Evolutionary conservation across 169 alveolate species (phyloP).

Genomic region (Plasmodium chabaudi): DNA sequence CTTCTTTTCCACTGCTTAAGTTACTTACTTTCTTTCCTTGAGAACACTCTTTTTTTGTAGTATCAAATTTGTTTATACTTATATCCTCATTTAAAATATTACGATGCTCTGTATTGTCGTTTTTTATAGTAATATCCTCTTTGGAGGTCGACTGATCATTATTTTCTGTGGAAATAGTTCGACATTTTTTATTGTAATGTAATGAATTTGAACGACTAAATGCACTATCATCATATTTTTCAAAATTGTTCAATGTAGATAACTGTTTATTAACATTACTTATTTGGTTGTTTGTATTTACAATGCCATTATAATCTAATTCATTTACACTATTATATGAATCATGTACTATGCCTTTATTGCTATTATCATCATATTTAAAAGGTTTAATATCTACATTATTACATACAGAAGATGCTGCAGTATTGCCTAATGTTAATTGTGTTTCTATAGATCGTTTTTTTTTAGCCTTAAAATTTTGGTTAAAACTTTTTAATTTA

Average conservation of each 20-base stretch:
- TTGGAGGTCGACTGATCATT: conserved; percentile 10
- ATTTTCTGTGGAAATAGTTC: conserved; percentile 31
- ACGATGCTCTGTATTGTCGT: not conserved
- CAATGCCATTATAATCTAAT: not conserved
- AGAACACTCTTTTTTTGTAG: not conserved
- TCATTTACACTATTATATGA: not conserved
- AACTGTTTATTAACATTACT: conserved; percentile 5
- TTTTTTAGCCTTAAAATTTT: conserved; percentile 2
- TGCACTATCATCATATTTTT: not conserved
- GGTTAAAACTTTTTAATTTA: conserved; percentile 11
- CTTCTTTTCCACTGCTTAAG: conserved; percentile 20
- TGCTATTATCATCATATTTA: not conserved
- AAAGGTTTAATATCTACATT: not conserved
- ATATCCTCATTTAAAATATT: conserved; percentile 2
- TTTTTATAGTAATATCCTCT: conserved; percentile 3
- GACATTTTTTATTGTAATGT: conserved; percentile 23
- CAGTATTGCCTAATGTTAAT: conserved; percentile 1
- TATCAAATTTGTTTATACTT: conserved; percentile 2
- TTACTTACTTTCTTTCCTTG: conserved; percentile 13
- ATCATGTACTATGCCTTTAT: not conserved
- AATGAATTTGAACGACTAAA: conserved; percentile 7
- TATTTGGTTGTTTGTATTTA: conserved; percentile 1
- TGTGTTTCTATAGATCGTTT: conserved; percentile 9
- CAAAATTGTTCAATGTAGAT: not conserved
- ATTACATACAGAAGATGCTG: not conserved